A percentile compares a stretch with the other conserved stretches of the same genome.
phyloP scores from a whole-genome alignment of 441 rosid genomes.

The Arabidopsis hybrid region DNA sequence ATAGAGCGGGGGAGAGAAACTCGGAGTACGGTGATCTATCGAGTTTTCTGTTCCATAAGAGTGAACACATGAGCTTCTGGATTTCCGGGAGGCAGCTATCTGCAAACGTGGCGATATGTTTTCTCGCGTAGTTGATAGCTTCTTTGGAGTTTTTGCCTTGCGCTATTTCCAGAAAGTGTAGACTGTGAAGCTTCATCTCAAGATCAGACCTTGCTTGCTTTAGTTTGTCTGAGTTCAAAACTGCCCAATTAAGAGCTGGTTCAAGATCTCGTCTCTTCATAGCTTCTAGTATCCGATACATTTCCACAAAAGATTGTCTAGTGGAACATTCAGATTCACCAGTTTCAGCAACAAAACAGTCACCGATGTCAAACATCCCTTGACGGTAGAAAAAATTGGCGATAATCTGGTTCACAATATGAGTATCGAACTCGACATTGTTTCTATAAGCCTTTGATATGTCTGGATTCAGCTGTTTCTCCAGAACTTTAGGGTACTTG shows the following conservation, averaged over 20 bases:
- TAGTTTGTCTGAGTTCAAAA: slow-evolving; percentile 51
- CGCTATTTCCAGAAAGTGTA: slow-evolving; percentile 60
- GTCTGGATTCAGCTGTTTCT: slow-evolving; percentile 59
- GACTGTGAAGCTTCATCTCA: slow-evolving; percentile 56
- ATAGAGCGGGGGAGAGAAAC: slow-evolving; percentile 51
- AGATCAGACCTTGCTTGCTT: slow-evolving; percentile 58
- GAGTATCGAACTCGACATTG: slow-evolving; percentile 51
- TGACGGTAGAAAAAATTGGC: slow-evolving; percentile 59
- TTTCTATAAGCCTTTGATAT: slow-evolving; percentile 67
- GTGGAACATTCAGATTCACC: slow-evolving; percentile 52
- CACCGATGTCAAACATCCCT: slow-evolving; percentile 61
- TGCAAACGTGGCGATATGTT: slow-evolving; percentile 48
- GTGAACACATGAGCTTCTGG: slow-evolving; percentile 64
- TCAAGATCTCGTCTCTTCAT: slow-evolving; percentile 53
- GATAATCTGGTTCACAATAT: slow-evolving; percentile 53
- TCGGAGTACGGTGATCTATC: slow-evolving; percentile 55
- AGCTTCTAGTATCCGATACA: slow-evolving; percentile 59
- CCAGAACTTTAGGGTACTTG: slow-evolving; percentile 61
- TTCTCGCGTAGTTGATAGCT: slow-evolving; percentile 60
- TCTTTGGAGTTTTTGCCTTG: slow-evolving; percentile 47
- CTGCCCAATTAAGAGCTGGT: slow-evolving; percentile 64
- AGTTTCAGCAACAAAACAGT: slow-evolving; percentile 58
- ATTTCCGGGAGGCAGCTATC: slow-evolving; percentile 47
- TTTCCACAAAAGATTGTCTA: slow-evolving; percentile 52
- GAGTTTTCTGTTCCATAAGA: slow-evolving; percentile 54